Base-by-base conservation (phyloP, 2,329 filamentous ascomycete genomes). In the Coniochaeta prunicola region DNA sequence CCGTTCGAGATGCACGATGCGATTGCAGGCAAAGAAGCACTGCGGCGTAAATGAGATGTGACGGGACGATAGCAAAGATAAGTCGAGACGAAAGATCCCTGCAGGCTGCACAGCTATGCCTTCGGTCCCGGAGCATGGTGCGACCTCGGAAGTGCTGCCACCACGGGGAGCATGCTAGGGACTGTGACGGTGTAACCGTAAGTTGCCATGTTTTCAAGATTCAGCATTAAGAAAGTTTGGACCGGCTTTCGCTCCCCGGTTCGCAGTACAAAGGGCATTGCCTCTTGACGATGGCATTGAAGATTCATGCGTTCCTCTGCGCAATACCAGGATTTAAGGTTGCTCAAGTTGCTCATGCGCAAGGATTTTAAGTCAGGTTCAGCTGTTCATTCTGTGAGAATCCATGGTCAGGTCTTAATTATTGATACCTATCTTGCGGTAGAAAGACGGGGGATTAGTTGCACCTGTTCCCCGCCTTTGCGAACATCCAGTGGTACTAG, bases 41-140 rank as follows among this genome's bases (percentile, higher is more conserved):
- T 53, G 57, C 36, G 45, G 54, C 33, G 48, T 53, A 19, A 58
- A 54, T 54, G 57, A 58, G 48, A 53, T 58, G 57, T 40, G 57
- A 58, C 31, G 12, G 10, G 17, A 15, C 38, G 19, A 34, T 48
- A 30, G 21, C 40, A 57, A 17, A 34, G 56, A 42, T 31, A 48
- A n/a, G 30, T 48, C 38, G 17, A 34, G 26, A 50, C 21, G 30
- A 30, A 50, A 28, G 45, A 50, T 30, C 45, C 45, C 21, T 45
- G 45, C 24, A 28, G 13, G 30, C 33, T 8, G 30, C 2, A 55
- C 53, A 36, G 17, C 26, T 7, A 7, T n/a, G 33, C 33, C 21
- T 31, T 55, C 53, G 53, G 53, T 36, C 30, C 30, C 53, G 53
- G 33, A 24, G 53, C 19, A 36, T 19, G 53, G 45, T 50, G 45